Evolutionary conservation across 352 stramenopile species (phyloP), one percentile per base, ranked within the genome.

Genomic region (Aphanomyces euteiches): DNA sequence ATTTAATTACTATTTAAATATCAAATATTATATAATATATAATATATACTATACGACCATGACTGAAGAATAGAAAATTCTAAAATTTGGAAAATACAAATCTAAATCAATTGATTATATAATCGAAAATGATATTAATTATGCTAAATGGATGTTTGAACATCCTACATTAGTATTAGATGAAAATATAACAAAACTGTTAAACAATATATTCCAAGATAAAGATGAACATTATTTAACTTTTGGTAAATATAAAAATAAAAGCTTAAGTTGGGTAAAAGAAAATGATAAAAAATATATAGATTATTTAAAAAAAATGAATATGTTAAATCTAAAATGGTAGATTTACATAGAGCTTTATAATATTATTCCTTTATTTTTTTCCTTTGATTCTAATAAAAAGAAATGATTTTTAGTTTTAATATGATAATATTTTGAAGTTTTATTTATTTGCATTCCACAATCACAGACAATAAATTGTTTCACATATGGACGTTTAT

Each of bases 381-480:
- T 50, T 50, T 50, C n/a, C n/a, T n/a, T n/a, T n/a, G n/a, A 2
- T 50, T 50, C 43, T 50, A 50, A 50, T 50, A 50, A 50, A 2
- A 12, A 50, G 10, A 50, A 50, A 50, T 50, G 17, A 50, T 50
- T 12, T 50, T 50, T 50, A 50, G 43, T 50, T 50, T 50, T 50
- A 50, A 50, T n/a, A 50, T 50, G 43, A 50, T 50, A 50, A 50
- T 50, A 50, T 50, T 50, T 50, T 50, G 43, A 50, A 50, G 43
- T 50, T 50, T 50, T 50, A 12, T n/a, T 50, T 50, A 50, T 3
- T 50, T 50, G 43, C 43, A 50, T 50, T 50, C 43, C 43, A 2
- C 43, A 50, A 50, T n/a, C 43, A 50, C 43, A 50, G 10, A 50
- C 43, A 50, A 50, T 50, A 50, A n/a, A n/a, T 50, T 50, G 43